Evolutionary conservation across 164 flowering plant species (phyloP), one percentile per base, ranked within the genome.

Genomic region (Dillenia turbinata): DNA sequence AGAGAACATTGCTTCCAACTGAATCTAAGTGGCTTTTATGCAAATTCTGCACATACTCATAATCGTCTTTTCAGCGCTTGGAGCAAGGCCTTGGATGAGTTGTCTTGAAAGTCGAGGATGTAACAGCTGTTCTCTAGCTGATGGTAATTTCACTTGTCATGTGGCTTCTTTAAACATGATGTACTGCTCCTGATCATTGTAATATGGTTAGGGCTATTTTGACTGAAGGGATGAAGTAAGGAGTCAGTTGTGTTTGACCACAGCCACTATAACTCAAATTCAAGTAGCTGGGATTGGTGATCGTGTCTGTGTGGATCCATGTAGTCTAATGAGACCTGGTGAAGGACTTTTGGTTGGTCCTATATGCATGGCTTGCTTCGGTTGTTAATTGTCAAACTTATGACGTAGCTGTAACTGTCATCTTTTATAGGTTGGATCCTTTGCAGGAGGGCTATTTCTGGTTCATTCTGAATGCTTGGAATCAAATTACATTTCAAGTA

Each of bases 401-500:
- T 47, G 15, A 59, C 10, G 7, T 45, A 54, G 47, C 14, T 59
- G 40, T 46, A 8, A 47, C 43, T 48, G 53, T 43, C 15, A 33
- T 66, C 61, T 63, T 66, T 57, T 22, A 12, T 65, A 89, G 96
- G 95, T 92, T 68, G 95, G 98, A 17, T 88, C 96, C 17, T 90
- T 82, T 80, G 96, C 95, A 14, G 81, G 98, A 71, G 98, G 96
- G 60, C 89, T 92, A 16, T 90, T 88, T 60, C 93, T 92, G 63
- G 90, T 90, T 60, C 98, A 92, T 64, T 92, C 96, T 13, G 98
- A 92, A 73, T 92, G 98, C 76, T 73, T 86, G 78, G 93, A 89
- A 72, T 82, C 96, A 46, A 85, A 81, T 77, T 92, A 92, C 72
- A 90, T 92, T 64, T 83, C 93, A 10, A 92, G 95, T 83, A 79